These are phyloP conservation scores for Panellus pusillus DNA, from an alignment of 768 basidiomycete genomes.

Conservation along the genomic window DNA sequence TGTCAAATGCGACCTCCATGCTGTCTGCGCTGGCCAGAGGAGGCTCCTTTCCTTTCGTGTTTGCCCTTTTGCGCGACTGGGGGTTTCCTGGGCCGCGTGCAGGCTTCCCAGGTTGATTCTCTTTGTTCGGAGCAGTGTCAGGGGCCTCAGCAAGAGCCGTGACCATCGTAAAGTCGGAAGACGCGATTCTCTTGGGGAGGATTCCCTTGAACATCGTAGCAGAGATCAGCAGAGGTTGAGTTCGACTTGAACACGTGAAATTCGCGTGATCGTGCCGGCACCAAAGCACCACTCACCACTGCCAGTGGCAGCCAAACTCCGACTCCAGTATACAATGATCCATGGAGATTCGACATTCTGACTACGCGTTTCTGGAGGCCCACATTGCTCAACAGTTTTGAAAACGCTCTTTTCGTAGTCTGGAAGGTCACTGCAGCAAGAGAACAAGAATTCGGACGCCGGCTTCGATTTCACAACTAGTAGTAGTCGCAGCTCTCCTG, in stretches of 20 bases:
- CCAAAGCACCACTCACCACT: too few relatives aligned
- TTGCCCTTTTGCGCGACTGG: constrained; percentile 40
- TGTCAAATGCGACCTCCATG: constrained; percentile 76
- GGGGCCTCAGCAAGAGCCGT: constrained; percentile 50
- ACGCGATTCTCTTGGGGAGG: constrained; percentile 64
- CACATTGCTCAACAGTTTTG: too few relatives aligned
- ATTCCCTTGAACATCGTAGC: constrained; percentile 78
- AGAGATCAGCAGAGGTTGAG: constrained; percentile 24
- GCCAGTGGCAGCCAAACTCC: too few relatives aligned
- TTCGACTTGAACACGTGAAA: constrained; percentile 19
- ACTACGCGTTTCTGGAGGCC: too few relatives aligned
- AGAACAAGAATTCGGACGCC: too few relatives aligned
- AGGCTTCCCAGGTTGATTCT: constrained; percentile 54
- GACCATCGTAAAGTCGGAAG: constrained; percentile 73
- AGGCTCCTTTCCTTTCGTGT: constrained; percentile 45
- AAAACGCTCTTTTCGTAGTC: too few relatives aligned
- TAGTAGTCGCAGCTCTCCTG: too few relatives aligned
- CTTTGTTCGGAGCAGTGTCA: constrained; percentile 52
- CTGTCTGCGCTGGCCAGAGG: constrained; percentile 29
- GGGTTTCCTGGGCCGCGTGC: constrained; percentile 26
- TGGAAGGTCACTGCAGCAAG: too few relatives aligned
- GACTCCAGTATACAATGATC: too few relatives aligned
- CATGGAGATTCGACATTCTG: too few relatives aligned
- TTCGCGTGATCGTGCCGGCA: constrained; percentile 5
- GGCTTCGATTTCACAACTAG: too few relatives aligned